Conservation (phyloP, 495 filamentous ascomycete genomes). For the Tuber indicum region DNA sequence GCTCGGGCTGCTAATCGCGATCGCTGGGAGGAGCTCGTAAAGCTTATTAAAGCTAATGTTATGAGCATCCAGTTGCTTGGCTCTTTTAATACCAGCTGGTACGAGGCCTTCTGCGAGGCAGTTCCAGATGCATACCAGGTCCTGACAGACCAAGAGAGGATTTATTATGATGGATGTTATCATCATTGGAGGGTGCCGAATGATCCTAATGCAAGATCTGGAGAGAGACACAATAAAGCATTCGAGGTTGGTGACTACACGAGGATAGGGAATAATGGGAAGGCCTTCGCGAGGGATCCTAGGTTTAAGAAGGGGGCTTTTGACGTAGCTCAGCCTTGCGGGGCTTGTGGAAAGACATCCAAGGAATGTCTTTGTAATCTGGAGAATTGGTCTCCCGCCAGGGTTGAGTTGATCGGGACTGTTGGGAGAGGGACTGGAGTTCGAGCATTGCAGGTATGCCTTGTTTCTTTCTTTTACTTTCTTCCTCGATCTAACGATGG, state of each 20-base stretch:
- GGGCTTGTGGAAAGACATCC: conserved; percentile 4
- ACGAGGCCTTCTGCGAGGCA: not conserved
- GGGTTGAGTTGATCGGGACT: conserved; percentile 11
- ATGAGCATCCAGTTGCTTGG: conserved; percentile 24
- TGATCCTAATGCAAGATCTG: not conserved
- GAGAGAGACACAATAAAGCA: not conserved
- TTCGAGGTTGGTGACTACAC: conserved; percentile 25
- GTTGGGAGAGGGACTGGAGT: conserved; percentile 14
- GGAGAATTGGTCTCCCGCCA: conserved; percentile 17
- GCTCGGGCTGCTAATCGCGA: not conserved
- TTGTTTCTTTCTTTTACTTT: not conserved
- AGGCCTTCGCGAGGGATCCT: conserved; percentile 4
- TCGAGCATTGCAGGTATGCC: conserved; percentile 21
- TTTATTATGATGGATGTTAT: conserved; percentile 15
- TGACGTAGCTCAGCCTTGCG: not conserved
- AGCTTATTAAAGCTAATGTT: not conserved
- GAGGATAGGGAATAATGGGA: not conserved
- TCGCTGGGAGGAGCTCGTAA: conserved; percentile 9
- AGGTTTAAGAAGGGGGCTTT: not conserved
- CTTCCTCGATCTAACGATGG: not conserved
- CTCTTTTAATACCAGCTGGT: conserved; percentile 21
- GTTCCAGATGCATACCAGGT: not conserved
- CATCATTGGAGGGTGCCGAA: conserved; percentile 18
- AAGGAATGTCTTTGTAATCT: conserved; percentile 13
- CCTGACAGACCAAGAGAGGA: not conserved